These are phyloP conservation scores for Solanum tacnaense DNA, from an alignment of 257 asterid species.

Conservation along the genomic window DNA sequence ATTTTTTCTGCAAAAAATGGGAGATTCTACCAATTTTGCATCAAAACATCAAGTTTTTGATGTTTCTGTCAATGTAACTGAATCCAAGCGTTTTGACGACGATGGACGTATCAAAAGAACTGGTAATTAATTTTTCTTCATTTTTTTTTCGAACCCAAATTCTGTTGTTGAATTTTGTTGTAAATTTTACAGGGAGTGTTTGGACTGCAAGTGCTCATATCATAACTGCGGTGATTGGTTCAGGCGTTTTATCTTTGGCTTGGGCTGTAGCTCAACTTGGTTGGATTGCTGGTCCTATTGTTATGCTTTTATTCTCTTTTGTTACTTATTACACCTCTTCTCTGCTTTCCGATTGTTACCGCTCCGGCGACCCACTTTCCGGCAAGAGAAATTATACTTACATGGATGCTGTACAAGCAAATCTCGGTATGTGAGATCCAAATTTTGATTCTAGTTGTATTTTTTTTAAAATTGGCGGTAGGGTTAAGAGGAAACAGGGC, in stretches of 20 bases:
- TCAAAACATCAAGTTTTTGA: conserved; percentile 27
- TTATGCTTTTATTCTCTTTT: conserved; percentile 38
- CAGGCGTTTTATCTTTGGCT: conserved; percentile 53
- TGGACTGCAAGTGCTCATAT: conserved; percentile 64
- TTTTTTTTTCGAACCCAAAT: neutral
- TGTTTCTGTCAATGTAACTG: conserved; percentile 18
- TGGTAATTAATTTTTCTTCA: conserved; percentile 4
- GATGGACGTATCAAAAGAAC: conserved; percentile 46
- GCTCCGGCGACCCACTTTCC: conserved; percentile 27
- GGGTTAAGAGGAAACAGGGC: neutral
- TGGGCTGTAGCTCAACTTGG: conserved; percentile 63
- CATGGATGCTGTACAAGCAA: conserved; percentile 42
- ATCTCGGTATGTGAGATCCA: conserved; percentile 16
- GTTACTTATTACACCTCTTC: conserved; percentile 47
- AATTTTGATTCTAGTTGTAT: too few relatives aligned
- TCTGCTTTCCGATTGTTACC: conserved; percentile 39
- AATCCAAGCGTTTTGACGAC: conserved; percentile 37
- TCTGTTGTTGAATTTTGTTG: neutral
- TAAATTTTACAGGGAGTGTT: conserved; percentile 19
- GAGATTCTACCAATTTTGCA: conserved; percentile 1
- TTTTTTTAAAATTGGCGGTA: neutral
- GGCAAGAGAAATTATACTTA: conserved; percentile 52
- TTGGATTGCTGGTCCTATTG: conserved; percentile 52
- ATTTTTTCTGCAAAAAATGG: conserved; percentile 29
- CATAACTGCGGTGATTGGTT: conserved; percentile 55